Percentiles rank a stretch among this genome's conserved stretches.
These are phyloP conservation scores for Leccinum subgranulosum DNA, from an alignment of 768 basidiomycete species.

Conservation along the genomic window DNA sequence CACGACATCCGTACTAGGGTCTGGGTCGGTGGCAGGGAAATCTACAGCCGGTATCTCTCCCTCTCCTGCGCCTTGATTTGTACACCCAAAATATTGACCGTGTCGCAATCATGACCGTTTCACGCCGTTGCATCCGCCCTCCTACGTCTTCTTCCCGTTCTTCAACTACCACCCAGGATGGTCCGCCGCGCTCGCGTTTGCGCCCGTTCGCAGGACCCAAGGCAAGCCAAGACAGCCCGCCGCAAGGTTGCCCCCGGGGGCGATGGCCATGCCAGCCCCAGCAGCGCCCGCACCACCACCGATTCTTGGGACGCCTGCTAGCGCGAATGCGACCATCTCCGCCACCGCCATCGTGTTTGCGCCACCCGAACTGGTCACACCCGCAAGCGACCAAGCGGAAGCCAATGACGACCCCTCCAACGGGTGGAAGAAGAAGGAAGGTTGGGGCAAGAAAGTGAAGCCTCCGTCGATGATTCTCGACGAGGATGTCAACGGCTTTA, in stretches of 20 bases:
- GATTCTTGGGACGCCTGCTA: conserved; percentile 28
- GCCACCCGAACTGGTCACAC: conserved; percentile 53
- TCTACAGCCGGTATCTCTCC: conserved; percentile 55
- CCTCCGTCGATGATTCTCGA: conserved; percentile 89
- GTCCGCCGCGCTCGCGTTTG: conserved; percentile 88
- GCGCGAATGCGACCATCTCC: conserved; percentile 36
- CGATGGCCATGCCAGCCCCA: conserved; percentile 45
- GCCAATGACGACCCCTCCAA: conserved; percentile 27
- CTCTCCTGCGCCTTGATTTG: conserved; percentile 39
- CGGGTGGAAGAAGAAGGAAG: conserved; percentile 46
- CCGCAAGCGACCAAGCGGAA: conserved; percentile 25
- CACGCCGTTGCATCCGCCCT: conserved; percentile 6
- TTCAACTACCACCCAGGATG: conserved; percentile 49
- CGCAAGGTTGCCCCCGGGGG: conserved; percentile 44
- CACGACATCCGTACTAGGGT: conserved; percentile 18
- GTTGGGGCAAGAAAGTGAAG: conserved; percentile 88
- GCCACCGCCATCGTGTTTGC: conserved; percentile 69
- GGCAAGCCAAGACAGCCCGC: conserved; percentile 55
- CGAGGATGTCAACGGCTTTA: conserved; percentile 86
- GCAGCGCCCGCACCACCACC: conserved; percentile 34
- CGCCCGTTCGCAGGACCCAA: conserved; percentile 66
- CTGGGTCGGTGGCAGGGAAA: conserved; percentile 39
- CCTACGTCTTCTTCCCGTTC: not conserved
- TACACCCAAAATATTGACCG: conserved; percentile 37
- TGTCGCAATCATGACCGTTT: conserved; percentile 33